A percentile compares a stretch with the other conserved stretches of the same genome.
These are phyloP conservation scores for Podaxis pistillaris DNA, from an alignment of 768 basidiomycete genomes.

Conservation along the genomic window DNA sequence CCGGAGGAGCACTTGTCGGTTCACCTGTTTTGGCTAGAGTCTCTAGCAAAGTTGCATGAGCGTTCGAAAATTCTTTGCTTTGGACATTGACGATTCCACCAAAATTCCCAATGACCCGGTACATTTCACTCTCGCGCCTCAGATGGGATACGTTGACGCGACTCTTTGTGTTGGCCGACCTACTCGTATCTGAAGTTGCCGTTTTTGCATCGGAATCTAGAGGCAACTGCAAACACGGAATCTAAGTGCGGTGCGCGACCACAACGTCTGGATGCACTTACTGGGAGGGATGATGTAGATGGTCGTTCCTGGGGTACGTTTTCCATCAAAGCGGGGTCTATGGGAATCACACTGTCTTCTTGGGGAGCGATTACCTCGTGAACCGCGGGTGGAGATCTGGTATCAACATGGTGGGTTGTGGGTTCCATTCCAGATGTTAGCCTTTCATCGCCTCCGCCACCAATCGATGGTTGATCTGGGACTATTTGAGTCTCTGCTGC, in stretches of 20 bases:
- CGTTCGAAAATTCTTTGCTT: conserved; percentile 68
- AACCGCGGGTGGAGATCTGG: not conserved
- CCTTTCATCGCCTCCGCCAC: not conserved
- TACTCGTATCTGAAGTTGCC: not conserved
- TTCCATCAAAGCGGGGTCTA: conserved; percentile 2
- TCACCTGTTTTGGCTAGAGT: conserved; percentile 57
- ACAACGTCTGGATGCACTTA: not conserved
- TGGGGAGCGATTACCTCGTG: not conserved
- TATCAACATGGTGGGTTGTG: not conserved
- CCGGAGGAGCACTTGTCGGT: conserved; percentile 65
- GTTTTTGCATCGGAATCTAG: not conserved
- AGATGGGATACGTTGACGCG: conserved; percentile 74
- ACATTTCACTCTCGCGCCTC: conserved; percentile 78
- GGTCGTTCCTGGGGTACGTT: not conserved
- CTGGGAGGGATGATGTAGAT: not conserved
- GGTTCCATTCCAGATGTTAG: not conserved
- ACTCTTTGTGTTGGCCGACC: conserved; percentile 16
- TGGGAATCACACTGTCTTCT: not conserved
- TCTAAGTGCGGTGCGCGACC: not conserved
- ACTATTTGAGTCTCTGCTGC: not conserved
- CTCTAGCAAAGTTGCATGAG: conserved; percentile 63
- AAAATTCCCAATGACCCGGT: conserved; percentile 59
- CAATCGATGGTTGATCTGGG: not conserved
- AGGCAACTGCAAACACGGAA: not conserved
- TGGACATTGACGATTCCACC: conserved; percentile 69